phyloP scores from a whole-genome alignment of 2,329 filamentous ascomycete genomes.

The Celoporthe dispersa region DNA sequence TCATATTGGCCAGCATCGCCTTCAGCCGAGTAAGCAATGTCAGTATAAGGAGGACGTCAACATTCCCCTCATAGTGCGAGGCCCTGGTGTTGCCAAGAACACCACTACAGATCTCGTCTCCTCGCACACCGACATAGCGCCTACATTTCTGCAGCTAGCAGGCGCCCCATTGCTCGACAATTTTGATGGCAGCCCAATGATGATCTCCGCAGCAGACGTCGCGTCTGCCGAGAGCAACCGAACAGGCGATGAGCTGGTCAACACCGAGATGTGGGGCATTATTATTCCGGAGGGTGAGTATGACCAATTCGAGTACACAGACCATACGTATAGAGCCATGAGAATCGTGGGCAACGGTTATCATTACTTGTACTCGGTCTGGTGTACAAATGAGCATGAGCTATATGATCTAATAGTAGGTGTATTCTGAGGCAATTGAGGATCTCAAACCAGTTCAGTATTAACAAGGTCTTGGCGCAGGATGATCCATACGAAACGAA shows the following conservation, averaged over 20 bases:
- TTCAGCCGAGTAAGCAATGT: constrained; percentile 49
- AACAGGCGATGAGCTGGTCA: constrained; percentile 56
- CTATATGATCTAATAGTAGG: constrained; percentile 64
- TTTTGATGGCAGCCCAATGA: constrained; percentile 61
- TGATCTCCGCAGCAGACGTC: constrained; percentile 39
- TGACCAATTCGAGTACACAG: constrained; percentile 30
- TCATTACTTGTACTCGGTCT: constrained; percentile 67
- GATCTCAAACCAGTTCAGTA: background rate
- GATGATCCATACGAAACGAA: constrained; percentile 55
- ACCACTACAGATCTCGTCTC: constrained; percentile 52
- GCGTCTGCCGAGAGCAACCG: constrained; percentile 28
- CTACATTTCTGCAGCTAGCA: constrained; percentile 57
- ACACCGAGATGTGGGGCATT: constrained; percentile 61
- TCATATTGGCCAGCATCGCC: constrained; percentile 19
- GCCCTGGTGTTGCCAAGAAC: constrained; percentile 55
- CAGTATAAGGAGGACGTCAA: constrained; percentile 63
- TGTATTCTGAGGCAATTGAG: constrained; percentile 5
- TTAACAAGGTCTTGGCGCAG: constrained; percentile 37
- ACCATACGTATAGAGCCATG: constrained; percentile 65
- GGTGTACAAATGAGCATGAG: constrained; percentile 71
- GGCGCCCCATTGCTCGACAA: constrained; percentile 48
- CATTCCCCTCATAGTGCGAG: constrained; percentile 63
- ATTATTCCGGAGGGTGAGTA: constrained; percentile 43
- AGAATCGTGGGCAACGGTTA: constrained; percentile 58
- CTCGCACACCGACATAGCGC: constrained; percentile 66